Percentiles rank a stretch among this genome's conserved stretches.
Evolutionary conservation across 441 rosid species (phyloP).

Genomic region (Aleurites moluccanus): DNA sequence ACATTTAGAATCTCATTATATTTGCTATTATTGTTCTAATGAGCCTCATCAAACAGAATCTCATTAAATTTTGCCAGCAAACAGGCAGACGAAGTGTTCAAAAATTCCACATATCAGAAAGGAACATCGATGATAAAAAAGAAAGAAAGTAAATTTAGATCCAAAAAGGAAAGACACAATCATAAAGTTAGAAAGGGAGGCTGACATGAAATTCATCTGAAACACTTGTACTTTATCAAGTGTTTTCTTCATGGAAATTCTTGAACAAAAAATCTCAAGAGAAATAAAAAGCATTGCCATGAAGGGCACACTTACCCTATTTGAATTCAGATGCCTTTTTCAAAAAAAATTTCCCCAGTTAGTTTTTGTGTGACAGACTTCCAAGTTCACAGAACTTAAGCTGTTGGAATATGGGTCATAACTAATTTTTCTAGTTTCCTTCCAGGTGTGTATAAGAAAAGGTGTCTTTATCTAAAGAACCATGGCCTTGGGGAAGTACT

Average conservation of each 20-base stretch:
- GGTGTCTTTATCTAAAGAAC: slow-evolving; percentile 5
- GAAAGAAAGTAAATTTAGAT: neutral
- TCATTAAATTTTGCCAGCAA: neutral
- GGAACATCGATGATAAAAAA: no score
- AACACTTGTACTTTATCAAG: neutral
- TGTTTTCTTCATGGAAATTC: neutral
- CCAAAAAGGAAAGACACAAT: neutral
- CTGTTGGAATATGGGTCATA: neutral
- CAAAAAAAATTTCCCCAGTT: neutral
- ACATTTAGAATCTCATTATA: neutral
- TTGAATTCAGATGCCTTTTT: neutral
- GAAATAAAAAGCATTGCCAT: neutral
- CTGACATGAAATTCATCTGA: neutral
- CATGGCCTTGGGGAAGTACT: slow-evolving; percentile 79
- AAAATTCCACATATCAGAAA: neutral
- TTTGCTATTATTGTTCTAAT: neutral
- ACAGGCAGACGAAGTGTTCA: neutral
- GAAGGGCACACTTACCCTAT: neutral
- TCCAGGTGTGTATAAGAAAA: slow-evolving; percentile 31
- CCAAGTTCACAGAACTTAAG: neutral
- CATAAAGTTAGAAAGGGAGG: neutral
- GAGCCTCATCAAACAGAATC: neutral
- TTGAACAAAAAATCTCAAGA: neutral
- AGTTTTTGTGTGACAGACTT: neutral
- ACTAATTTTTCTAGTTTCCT: slow-evolving; percentile 12